Evolutionary conservation across 257 asterid genomes (phyloP).

Genomic region (Mitragyna speciosa): DNA sequence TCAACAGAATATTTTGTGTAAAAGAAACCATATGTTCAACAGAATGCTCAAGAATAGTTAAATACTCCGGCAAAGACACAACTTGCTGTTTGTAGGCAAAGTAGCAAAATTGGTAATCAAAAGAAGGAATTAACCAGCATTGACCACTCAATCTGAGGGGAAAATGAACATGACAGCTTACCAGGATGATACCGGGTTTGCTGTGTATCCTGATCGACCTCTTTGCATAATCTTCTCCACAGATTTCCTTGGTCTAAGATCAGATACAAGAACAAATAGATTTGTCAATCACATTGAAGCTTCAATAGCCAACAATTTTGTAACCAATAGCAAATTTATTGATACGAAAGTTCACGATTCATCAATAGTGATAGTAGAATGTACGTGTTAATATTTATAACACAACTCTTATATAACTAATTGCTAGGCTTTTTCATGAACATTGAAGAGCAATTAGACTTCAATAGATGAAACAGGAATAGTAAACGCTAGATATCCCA

Average conservation of each 20-base stretch:
- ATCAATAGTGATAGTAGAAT: too few relatives aligned
- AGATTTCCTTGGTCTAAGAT: slow-evolving; percentile 46
- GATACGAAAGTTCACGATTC: neutral
- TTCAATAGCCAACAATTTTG: neutral
- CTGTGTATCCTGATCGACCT: slow-evolving; percentile 44
- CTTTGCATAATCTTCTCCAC: slow-evolving; percentile 39
- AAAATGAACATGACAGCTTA: slow-evolving; percentile 21
- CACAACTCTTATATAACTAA: too few relatives aligned
- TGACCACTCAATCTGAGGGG: neutral
- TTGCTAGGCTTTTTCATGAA: too few relatives aligned
- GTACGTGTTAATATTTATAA: neutral
- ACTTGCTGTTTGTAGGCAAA: too few relatives aligned
- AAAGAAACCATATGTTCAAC: too few relatives aligned
- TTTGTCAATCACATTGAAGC: slow-evolving; percentile 10
- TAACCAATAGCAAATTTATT: neutral
- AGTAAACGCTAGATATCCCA: too few relatives aligned
- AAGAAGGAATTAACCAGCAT: neutral
- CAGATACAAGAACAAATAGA: neutral
- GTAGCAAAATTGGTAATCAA: too few relatives aligned
- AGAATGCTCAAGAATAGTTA: too few relatives aligned
- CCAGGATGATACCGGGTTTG: slow-evolving; percentile 44
- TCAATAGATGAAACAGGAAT: neutral
- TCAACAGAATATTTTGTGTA: too few relatives aligned
- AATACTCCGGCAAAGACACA: too few relatives aligned
- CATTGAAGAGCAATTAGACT: too few relatives aligned